Conservation (phyloP, 73 alveolate species). For the Loxodes magnus region DNA sequence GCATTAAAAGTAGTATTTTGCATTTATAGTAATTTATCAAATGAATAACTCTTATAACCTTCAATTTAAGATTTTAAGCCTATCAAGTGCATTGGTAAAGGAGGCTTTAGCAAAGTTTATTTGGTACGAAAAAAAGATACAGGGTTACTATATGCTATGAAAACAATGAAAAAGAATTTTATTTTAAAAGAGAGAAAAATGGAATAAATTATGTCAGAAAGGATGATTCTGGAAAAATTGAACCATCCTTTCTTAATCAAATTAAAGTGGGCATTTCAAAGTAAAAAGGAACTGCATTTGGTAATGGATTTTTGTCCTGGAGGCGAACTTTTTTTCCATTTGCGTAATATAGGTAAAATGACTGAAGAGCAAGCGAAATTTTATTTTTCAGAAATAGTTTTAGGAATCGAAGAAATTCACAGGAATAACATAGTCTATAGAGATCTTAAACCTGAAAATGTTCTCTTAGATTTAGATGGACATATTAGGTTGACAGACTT, state of each 20-base stretch:
- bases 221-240: constrained; percentile 27
- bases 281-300: constrained; percentile 36
- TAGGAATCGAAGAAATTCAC: constrained; percentile 52
- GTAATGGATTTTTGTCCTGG: constrained; percentile 69
- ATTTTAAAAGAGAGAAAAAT: constrained; percentile 39
- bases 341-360: constrained; percentile 40
- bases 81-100: constrained; percentile 60
- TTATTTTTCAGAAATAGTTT: constrained; percentile 37
- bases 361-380: constrained; percentile 35
- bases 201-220: constrained; percentile 39
- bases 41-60: constrained; percentile 18
- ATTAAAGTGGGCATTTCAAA: constrained; percentile 55
- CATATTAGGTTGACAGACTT: constrained; percentile 67
- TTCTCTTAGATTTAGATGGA: constrained; percentile 73
- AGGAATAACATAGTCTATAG: constrained; percentile 19
- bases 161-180: constrained; percentile 13
- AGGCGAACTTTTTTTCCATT: constrained; percentile 68
- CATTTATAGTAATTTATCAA: neutral
- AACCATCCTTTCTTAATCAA: constrained; percentile 45
- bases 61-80: no score
- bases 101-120: constrained; percentile 63
- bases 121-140: constrained; percentile 60
- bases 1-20: neutral
- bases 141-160: constrained; percentile 62
- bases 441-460: constrained; percentile 85